These are phyloP conservation scores for Aquanectria penicillioides DNA, from an alignment of 2,329 filamentous ascomycete species.

Conservation along the genomic window DNA sequence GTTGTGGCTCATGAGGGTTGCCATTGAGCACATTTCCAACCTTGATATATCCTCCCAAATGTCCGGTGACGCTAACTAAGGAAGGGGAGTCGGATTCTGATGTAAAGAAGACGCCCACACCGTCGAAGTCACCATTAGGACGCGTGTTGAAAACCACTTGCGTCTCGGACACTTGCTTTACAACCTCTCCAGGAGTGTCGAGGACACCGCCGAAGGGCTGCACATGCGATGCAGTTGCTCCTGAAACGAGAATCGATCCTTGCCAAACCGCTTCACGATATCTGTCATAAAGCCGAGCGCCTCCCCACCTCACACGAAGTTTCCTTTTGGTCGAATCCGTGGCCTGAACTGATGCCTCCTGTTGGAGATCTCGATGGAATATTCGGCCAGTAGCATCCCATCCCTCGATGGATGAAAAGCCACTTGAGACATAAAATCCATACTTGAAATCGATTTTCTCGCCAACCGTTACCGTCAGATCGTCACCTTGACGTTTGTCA, in stretches of 20 bases:
- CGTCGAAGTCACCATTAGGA: slow-evolving; percentile 45
- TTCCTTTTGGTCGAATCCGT: slow-evolving; percentile 13
- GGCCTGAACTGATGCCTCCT: slow-evolving; percentile 23
- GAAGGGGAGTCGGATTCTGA: not conserved
- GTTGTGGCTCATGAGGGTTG: slow-evolving; percentile 43
- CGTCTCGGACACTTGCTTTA: slow-evolving; percentile 20
- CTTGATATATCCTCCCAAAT: slow-evolving; percentile 44
- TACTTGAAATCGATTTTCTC: slow-evolving; percentile 35
- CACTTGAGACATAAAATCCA: slow-evolving; percentile 36
- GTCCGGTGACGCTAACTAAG: slow-evolving; percentile 35
- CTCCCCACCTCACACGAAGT: slow-evolving; percentile 44
- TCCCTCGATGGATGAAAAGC: slow-evolving; percentile 43
- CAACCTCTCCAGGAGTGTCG: slow-evolving; percentile 35
- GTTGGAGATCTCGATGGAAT: slow-evolving; percentile 37
- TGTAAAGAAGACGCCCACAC: slow-evolving; percentile 37
- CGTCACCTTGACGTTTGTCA: slow-evolving; percentile 39
- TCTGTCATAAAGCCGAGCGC: slow-evolving; percentile 45
- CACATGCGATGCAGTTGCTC: slow-evolving; percentile 25
- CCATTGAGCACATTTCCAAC: slow-evolving; percentile 40
- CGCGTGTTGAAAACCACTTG: slow-evolving; percentile 38
- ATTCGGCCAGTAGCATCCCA: slow-evolving; percentile 42
- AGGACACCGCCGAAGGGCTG: slow-evolving; percentile 40
- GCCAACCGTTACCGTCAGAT: slow-evolving; percentile 26
- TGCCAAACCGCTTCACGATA: slow-evolving; percentile 48
- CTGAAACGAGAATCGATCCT: slow-evolving; percentile 38